phyloP scores from a whole-genome alignment of 73 alveolate genomes.

The Urostyla sp. region DNA sequence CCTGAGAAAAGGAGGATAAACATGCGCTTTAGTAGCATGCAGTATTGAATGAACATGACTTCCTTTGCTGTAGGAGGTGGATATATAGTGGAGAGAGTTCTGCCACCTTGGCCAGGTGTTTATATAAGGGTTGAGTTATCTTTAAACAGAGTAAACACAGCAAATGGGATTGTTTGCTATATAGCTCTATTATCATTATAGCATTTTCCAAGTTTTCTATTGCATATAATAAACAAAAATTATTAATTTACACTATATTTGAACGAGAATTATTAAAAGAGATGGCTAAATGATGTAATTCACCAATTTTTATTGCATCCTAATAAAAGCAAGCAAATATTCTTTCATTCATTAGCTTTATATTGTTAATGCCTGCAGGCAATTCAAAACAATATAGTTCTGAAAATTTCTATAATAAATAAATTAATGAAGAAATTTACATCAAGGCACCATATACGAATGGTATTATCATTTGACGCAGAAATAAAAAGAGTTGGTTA shows the following conservation, averaged over 20 bases:
- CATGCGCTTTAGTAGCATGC: conserved; percentile 56
- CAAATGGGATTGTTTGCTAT: conserved; percentile 16
- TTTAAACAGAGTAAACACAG: conserved; percentile 55
- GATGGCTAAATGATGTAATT: conserved; percentile 49
- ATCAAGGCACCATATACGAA: conserved; percentile 71
- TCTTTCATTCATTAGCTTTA: conserved; percentile 59
- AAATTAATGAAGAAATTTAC: background rate
- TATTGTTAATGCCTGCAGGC: conserved; percentile 65
- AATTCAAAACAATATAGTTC: conserved; percentile 70
- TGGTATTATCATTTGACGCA: conserved; percentile 66
- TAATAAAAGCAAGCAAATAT: conserved; percentile 65
- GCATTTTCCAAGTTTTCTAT: conserved; percentile 61
- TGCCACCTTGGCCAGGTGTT: conserved; percentile 25
- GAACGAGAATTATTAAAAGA: conserved; percentile 52
- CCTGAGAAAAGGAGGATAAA: conserved; percentile 65
- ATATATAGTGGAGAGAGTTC: conserved; percentile 58
- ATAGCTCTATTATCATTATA: background rate
- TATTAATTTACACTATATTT: background rate
- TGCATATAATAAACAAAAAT: background rate
- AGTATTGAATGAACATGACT: conserved; percentile 25
- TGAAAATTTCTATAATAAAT: conserved; percentile 43
- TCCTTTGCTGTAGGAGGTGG: conserved; percentile 75
- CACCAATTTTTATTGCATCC: conserved; percentile 61
- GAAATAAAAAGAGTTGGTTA: conserved; percentile 62
- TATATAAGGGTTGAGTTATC: conserved; percentile 59